These are phyloP conservation scores for Calvatia gigantea DNA, from an alignment of 768 basidiomycete genomes.

Conservation along the genomic window DNA sequence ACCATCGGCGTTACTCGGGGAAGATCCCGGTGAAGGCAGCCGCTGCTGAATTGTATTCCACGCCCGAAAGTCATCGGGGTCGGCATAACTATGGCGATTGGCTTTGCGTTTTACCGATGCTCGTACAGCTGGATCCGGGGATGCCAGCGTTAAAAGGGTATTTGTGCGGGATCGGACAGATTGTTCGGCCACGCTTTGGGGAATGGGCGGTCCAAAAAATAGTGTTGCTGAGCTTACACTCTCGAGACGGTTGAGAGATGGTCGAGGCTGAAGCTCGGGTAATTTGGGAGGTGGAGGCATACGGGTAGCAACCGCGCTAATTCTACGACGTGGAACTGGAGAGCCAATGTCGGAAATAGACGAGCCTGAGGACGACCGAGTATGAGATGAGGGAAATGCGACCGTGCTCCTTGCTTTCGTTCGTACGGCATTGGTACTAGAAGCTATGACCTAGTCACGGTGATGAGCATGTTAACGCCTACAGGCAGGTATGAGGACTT, in stretches of 20 bases:
- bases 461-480: constrained; percentile 8
- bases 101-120: constrained; percentile 9
- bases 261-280: constrained; percentile 25
- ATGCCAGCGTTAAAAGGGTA: constrained; percentile 20
- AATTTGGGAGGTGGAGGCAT: constrained; percentile 16
- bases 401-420: constrained; percentile 31
- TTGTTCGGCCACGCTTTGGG: constrained; percentile 20
- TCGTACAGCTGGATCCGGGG: constrained; percentile 13
- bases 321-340: constrained; percentile 51
- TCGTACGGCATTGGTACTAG: constrained; percentile 16
- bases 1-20: constrained; percentile 18
- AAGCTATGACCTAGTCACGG: background rate
- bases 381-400: constrained; percentile 42
- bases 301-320: constrained; percentile 31
- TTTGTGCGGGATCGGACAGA: constrained; percentile 29
- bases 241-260: constrained; percentile 47
- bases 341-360: constrained; percentile 51
- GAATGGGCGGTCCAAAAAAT: constrained; percentile 65
- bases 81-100: constrained; percentile 68
- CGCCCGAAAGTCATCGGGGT: constrained; percentile 29
- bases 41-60: constrained; percentile 42
- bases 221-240: constrained; percentile 58
- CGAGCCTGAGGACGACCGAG: constrained; percentile 31
- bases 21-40: constrained; percentile 38
- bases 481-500: constrained; percentile 19